phyloP scores from a whole-genome alignment of 768 basidiomycete genomes.

The Xerocomus spinulosus region DNA sequence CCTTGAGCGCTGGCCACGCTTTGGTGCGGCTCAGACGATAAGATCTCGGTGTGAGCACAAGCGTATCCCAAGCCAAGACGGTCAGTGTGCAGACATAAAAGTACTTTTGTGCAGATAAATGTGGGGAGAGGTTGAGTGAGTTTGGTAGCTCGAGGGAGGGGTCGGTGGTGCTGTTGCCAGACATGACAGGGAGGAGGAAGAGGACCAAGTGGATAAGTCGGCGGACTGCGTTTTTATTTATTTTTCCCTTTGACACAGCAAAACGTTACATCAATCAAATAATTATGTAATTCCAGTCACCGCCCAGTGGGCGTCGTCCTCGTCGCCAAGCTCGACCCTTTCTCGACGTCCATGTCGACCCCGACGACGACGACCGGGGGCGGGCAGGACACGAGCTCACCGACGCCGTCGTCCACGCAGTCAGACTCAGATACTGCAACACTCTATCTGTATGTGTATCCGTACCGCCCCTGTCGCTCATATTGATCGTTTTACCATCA shows the following conservation, averaged over 20 bases:
- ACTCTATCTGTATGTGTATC: constrained; percentile 27
- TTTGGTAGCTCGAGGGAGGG: constrained; percentile 40
- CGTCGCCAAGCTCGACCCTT: not conserved
- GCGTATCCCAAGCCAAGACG: constrained; percentile 85
- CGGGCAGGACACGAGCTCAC: not conserved
- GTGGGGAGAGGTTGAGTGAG: constrained; percentile 70
- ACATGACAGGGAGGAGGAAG: constrained; percentile 13
- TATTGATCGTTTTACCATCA: not conserved
- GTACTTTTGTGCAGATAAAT: constrained; percentile 82
- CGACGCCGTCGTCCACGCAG: constrained; percentile 4
- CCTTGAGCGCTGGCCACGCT: constrained; percentile 74
- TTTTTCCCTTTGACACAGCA: constrained; percentile 17
- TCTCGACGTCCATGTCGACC: constrained; percentile 14
- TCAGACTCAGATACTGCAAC: constrained; percentile 17
- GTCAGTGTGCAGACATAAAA: constrained; percentile 88
- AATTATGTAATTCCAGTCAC: constrained; percentile 13
- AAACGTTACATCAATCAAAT: constrained; percentile 16
- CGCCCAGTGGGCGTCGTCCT: not conserved
- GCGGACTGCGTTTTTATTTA: not conserved
- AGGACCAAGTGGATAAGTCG: not conserved
- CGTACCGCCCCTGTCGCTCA: constrained; percentile 12
- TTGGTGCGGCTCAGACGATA: constrained; percentile 62
- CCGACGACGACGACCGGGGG: not conserved
- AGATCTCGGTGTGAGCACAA: constrained; percentile 76
- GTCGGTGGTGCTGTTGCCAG: not conserved